These are phyloP conservation scores for Cutaneotrichosporon arboriforme DNA, from an alignment of 1,284 basidiomycete genomes.

Conservation along the genomic window DNA sequence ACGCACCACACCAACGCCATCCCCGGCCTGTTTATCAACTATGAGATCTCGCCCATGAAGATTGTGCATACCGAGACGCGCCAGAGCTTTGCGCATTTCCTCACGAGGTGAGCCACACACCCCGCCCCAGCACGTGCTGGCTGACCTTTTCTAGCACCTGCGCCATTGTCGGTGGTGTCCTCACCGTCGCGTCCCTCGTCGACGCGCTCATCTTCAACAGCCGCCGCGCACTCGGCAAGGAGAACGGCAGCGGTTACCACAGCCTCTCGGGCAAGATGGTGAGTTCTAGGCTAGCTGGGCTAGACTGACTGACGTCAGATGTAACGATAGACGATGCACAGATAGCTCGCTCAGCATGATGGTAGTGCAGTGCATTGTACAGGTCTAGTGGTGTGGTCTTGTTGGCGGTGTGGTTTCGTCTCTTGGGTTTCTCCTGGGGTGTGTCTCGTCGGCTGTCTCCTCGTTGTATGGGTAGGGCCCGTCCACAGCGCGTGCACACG, in stretches of 20 bases:
- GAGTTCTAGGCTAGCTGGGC: constrained; percentile 5
- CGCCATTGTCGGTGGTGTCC: constrained; percentile 92
- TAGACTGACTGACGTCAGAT: background rate
- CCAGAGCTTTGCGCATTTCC: constrained; percentile 93
- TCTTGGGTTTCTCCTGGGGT: too few species aligned
- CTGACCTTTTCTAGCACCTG: constrained; percentile 64
- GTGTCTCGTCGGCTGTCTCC: too few species aligned
- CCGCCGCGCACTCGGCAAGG: constrained; percentile 38
- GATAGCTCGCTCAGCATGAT: background rate
- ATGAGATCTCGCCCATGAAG: constrained; percentile 95
- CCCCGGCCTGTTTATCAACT: constrained; percentile 89
- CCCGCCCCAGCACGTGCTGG: too few species aligned
- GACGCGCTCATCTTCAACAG: constrained; percentile 74
- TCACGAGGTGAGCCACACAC: constrained; percentile 83
- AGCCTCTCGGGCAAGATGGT: constrained; percentile 46
- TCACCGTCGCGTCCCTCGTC: constrained; percentile 89
- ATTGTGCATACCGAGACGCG: constrained; percentile 85
- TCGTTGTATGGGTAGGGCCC: too few species aligned
- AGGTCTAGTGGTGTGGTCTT: too few species aligned
- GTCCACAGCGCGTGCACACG: too few species aligned
- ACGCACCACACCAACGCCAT: constrained; percentile 74
- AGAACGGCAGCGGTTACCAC: constrained; percentile 23
- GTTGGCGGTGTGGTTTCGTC: too few species aligned
- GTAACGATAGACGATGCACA: background rate
- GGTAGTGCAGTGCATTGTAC: background rate